Evolutionary conservation across 108 stramenopile species (phyloP).

Genomic region (Aurantiochytrium sp.): DNA sequence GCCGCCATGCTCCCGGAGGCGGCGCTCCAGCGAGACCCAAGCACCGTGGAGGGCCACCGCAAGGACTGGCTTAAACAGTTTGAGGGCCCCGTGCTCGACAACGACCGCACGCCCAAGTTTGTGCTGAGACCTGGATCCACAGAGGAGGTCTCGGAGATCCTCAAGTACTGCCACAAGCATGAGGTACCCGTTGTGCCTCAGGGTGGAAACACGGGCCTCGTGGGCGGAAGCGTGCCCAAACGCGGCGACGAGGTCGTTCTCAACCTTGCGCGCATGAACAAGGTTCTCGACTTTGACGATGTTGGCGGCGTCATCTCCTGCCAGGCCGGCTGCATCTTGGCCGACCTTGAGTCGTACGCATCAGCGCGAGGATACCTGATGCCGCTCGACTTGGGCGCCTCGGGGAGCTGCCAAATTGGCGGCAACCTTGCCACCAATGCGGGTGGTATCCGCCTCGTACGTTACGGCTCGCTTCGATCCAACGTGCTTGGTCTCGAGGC

Average conservation of each 20-base stretch:
- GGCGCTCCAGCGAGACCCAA: not conserved
- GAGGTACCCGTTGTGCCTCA: constrained; percentile 75
- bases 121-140: constrained; percentile 40
- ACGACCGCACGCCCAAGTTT: not conserved
- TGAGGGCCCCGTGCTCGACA: not conserved
- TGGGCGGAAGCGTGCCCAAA: constrained; percentile 75
- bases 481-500: constrained; percentile 84
- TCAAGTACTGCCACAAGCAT: constrained; percentile 69
- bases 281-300: constrained; percentile 57
- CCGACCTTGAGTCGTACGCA: constrained; percentile 57
- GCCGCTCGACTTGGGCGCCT: constrained; percentile 88
- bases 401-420: constrained; percentile 90
- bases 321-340: constrained; percentile 84
- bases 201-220: constrained; percentile 90
- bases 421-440: constrained; percentile 92
- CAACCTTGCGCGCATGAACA: constrained; percentile 63
- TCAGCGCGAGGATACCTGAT: constrained; percentile 50
- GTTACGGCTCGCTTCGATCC: constrained; percentile 75
- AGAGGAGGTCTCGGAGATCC: constrained; percentile 62
- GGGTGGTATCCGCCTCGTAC: constrained; percentile 70
- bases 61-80: not conserved
- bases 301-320: constrained; percentile 63
- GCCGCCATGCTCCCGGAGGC: not conserved
- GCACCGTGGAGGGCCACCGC: not conserved
- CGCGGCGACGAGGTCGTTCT: constrained; percentile 69